Conservation (phyloP, 306 rosid genomes). For the Quercus rubra region DNA sequence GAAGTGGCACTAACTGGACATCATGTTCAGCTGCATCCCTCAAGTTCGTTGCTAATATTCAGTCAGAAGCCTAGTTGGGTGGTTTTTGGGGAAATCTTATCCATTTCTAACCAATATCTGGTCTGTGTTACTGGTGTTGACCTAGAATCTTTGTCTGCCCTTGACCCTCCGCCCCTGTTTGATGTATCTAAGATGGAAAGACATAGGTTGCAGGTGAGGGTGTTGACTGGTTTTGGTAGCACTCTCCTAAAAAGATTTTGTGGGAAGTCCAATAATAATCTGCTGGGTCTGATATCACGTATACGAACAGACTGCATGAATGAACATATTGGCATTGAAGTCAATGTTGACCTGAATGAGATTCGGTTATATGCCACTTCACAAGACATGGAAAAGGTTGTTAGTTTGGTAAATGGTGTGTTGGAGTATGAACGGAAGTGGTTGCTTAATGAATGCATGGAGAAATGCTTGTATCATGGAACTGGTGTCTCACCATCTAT, state of each 20-base stretch:
- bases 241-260: slow-evolving; percentile 74
- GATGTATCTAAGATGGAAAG: slow-evolving; percentile 53
- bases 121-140: slow-evolving; percentile 76
- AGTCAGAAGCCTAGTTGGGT: slow-evolving; percentile 91
- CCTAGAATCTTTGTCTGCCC: slow-evolving; percentile 39
- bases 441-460: slow-evolving; percentile 69
- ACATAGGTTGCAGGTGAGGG: slow-evolving; percentile 49
- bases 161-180: slow-evolving; percentile 67
- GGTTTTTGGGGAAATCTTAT: slow-evolving; percentile 78
- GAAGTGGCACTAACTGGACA: slow-evolving; percentile 79
- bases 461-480: slow-evolving; percentile 69
- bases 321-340: slow-evolving; percentile 64
- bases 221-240: slow-evolving; percentile 63
- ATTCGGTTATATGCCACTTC: slow-evolving; percentile 58
- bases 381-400: slow-evolving; percentile 48
- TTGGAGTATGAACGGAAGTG: slow-evolving; percentile 59
- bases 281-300: slow-evolving; percentile 48
- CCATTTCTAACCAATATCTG: slow-evolving; percentile 63
- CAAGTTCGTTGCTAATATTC: slow-evolving; percentile 79
- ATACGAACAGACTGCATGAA: slow-evolving; percentile 52
- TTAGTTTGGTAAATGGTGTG: slow-evolving; percentile 32
- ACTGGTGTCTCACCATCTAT: slow-evolving; percentile 54
- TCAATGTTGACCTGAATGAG: slow-evolving; percentile 54
- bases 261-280: slow-evolving; percentile 63
- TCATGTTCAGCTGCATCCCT: slow-evolving; percentile 82